Percentiles rank a stretch among this genome's conserved stretches.
Evolutionary conservation across 2,329 filamentous ascomycete species (phyloP).

Genomic region (Penicillium glabrum): DNA sequence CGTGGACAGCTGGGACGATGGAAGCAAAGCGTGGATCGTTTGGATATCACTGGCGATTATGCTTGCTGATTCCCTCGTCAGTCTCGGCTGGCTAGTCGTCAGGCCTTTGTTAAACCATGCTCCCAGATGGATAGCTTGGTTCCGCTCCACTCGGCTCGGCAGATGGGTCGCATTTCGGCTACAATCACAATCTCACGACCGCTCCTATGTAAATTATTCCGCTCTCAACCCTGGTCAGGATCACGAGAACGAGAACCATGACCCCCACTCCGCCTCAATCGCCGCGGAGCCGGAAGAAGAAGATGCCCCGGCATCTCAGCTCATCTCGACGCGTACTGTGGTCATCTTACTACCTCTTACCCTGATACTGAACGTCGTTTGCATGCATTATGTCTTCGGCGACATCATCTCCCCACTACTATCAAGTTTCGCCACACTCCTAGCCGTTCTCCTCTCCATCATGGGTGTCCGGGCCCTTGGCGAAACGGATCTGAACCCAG

Average conservation of each 20-base stretch:
- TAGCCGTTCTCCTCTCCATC: constrained; percentile 70
- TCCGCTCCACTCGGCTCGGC: constrained; percentile 31
- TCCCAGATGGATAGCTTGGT: constrained; percentile 32
- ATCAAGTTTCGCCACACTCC: constrained; percentile 74
- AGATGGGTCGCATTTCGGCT: constrained; percentile 26
- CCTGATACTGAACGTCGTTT: constrained; percentile 73
- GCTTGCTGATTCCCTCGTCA: constrained; percentile 89
- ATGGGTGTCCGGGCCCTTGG: constrained; percentile 66
- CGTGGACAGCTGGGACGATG: constrained; percentile 84
- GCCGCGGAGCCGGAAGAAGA: constrained; percentile 50
- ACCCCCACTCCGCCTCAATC: background rate
- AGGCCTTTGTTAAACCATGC: constrained; percentile 59
- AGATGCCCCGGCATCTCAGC: constrained; percentile 81
- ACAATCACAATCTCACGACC: constrained; percentile 13
- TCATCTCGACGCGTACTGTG: constrained; percentile 71
- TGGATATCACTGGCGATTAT: constrained; percentile 97
- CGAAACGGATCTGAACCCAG: constrained; percentile 92
- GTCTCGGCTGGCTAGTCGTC: constrained; percentile 73
- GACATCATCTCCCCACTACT: constrained; percentile 75
- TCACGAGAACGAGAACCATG: constrained; percentile 8
- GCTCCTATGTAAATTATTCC: constrained; percentile 33
- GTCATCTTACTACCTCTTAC: constrained; percentile 74
- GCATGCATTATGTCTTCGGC: constrained; percentile 82
- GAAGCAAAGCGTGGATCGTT: constrained; percentile 98
- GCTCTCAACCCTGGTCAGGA: constrained; percentile 20